These are phyloP conservation scores for Lichtheimia ramosa DNA, from an alignment of 371 early-diverging fungal genomes.

Conservation along the genomic window DNA sequence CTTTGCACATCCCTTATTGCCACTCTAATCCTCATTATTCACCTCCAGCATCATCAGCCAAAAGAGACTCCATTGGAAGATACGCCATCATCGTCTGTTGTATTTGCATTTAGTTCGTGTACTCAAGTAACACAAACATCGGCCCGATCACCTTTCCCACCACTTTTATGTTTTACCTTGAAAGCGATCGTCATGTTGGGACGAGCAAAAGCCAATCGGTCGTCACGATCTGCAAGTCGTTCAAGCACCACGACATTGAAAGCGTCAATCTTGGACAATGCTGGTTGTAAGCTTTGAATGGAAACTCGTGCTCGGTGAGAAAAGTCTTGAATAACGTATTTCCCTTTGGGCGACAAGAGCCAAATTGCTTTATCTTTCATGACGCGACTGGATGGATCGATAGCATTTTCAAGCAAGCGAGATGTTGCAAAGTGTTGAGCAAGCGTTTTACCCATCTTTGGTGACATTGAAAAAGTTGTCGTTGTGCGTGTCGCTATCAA, in stretches of 20 bases:
- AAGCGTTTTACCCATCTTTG: not conserved
- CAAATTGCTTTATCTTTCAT: constrained; percentile 53
- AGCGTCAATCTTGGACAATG: constrained; percentile 18
- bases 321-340: constrained; percentile 47
- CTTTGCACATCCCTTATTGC: too few relatives aligned
- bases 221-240: constrained; percentile 34
- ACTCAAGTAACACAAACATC: not conserved
- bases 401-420: constrained; percentile 44
- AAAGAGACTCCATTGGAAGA: constrained; percentile 29
- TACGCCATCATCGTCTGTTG: constrained; percentile 50
- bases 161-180: constrained; percentile 17
- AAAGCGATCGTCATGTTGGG: constrained; percentile 55
- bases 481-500: not conserved
- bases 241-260: constrained; percentile 31
- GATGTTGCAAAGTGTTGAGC: constrained; percentile 60
- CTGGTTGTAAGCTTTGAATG: constrained; percentile 24
- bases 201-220: constrained; percentile 40
- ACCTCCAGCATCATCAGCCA: constrained; percentile 45
- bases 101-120: not conserved
- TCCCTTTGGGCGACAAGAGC: constrained; percentile 52
- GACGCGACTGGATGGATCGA: constrained; percentile 45
- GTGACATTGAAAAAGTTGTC: not conserved
- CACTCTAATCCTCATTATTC: not conserved
- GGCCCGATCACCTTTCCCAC: not conserved
- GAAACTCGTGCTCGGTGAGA: constrained; percentile 31